Percentiles rank a stretch among this genome's conserved stretches.
These are phyloP conservation scores for Teunomyces panamensis DNA, from an alignment of 805 yeast species.

Conservation along the genomic window DNA sequence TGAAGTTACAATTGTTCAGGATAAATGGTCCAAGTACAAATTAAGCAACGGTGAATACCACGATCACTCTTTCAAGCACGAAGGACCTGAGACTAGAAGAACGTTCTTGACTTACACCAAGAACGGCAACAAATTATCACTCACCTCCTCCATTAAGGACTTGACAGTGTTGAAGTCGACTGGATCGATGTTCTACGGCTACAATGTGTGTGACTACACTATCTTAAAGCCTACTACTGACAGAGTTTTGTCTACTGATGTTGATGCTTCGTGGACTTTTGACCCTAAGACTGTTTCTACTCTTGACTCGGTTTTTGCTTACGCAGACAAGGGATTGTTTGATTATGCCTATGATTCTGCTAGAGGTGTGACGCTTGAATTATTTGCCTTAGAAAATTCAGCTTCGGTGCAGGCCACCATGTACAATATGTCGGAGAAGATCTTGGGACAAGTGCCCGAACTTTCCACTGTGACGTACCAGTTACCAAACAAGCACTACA, in stretches of 20 bases:
- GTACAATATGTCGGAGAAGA: slow-evolving; percentile 84
- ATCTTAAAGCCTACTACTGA: slow-evolving; percentile 80
- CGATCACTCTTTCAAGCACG: slow-evolving; percentile 80
- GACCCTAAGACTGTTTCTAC: slow-evolving; percentile 47
- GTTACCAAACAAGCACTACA: slow-evolving; percentile 90
- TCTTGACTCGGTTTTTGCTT: slow-evolving; percentile 46
- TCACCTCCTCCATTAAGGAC: slow-evolving; percentile 72
- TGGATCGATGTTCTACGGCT: slow-evolving; percentile 90
- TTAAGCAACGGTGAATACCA: slow-evolving; percentile 69
- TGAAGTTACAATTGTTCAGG: slow-evolving; percentile 64
- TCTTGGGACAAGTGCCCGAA: slow-evolving; percentile 55
- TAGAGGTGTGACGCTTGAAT: slow-evolving; percentile 64
- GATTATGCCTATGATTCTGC: slow-evolving; percentile 64
- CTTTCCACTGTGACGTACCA: slow-evolving; percentile 67
- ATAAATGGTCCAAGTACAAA: slow-evolving; percentile 73
- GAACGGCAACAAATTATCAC: slow-evolving; percentile 47
- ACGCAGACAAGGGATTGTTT: slow-evolving; percentile 61
- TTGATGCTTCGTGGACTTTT: slow-evolving; percentile 71
- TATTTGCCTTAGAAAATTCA: slow-evolving; percentile 82
- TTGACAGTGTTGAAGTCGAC: slow-evolving; percentile 86
- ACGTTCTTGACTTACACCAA: slow-evolving; percentile 53
- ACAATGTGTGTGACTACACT: slow-evolving; percentile 82
- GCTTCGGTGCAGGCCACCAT: slow-evolving; percentile 97
- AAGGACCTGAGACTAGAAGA: slow-evolving; percentile 77
- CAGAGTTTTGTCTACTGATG: slow-evolving; percentile 84